Evolutionary conservation across 2,329 filamentous ascomycete genomes (phyloP), one percentile per base, ranked within the genome.

Genomic region (Bipolaris victoriae): DNA sequence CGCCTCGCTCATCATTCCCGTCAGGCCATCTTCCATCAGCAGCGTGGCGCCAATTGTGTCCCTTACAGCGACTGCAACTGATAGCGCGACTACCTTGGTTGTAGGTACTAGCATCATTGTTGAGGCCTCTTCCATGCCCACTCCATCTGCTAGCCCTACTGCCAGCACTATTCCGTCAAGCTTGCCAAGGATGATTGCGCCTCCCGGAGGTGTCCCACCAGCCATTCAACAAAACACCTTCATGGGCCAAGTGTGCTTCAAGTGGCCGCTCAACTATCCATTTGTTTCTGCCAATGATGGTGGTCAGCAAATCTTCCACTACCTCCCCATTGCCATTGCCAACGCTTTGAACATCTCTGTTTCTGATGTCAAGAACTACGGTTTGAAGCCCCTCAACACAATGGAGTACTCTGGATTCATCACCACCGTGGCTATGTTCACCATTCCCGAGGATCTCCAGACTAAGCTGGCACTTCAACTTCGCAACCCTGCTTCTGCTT

Each of bases 241-340:
- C 3, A 78, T 90, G 66, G 88, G 97, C 65, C 92, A 97, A 73
- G 84, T 98, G 61, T 95, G 90, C 33, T 97, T 98, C 83, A 81
- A 86, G 50, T 89, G 87, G 70, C 84, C 86, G 1, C 83, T 96
- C 66, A 94, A 96, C 79, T 99, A 95, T 76, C 80, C 84, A 7
- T 97, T 96, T 72, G 90, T 98, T 10, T 81, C 80, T 20, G 87
- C 89, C 61, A 82, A 86, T 13, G 83, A 88, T 62, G 90, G 92
- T 16, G 90, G 91, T 5, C 86, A 86, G 37, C 94, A 98, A 77
- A 91, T 99, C 69, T 96, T 97, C 80, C 79, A 85, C 51, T 90
- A 86, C 63, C 81, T 97, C 3, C 92, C 92, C 0, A 67, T 81
- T 50, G 91, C 90, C 63, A 82, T 97, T 48, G 80, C 84, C 2